A percentile compares a stretch with the other conserved stretches of the same genome.
These are phyloP conservation scores for Kondoa malvinella DNA, from an alignment of 768 basidiomycete genomes.

Conservation along the genomic window DNA sequence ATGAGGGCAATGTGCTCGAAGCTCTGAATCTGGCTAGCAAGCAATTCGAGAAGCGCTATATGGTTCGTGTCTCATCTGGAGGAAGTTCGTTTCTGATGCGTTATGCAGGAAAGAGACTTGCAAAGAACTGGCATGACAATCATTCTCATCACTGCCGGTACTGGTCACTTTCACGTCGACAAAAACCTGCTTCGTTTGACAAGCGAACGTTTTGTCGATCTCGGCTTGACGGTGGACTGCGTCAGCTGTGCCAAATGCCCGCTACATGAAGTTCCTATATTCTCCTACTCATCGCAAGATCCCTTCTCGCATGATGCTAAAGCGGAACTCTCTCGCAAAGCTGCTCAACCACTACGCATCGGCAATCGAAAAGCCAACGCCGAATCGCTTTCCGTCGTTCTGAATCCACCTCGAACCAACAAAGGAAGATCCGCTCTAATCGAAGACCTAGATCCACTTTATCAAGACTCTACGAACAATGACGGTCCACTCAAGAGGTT, in stretches of 20 bases:
- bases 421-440: neutral
- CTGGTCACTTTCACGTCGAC: conserved; percentile 80
- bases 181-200: conserved; percentile 79
- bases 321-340: neutral
- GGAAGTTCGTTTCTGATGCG: neutral
- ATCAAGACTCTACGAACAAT: conserved; percentile 26
- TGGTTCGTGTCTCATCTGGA: conserved; percentile 29
- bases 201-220: conserved; percentile 80
- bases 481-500: conserved; percentile 42
- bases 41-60: conserved; percentile 82
- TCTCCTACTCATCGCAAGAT: conserved; percentile 43
- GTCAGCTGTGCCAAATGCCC: conserved; percentile 80
- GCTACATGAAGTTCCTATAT: conserved; percentile 79
- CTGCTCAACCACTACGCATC: neutral
- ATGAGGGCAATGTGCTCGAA: conserved; percentile 89
- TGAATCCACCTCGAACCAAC: neutral
- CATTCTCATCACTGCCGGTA: conserved; percentile 77
- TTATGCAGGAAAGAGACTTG: conserved; percentile 54
- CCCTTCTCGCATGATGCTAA: neutral
- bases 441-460: conserved; percentile 27
- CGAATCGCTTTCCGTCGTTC: neutral
- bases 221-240: conserved; percentile 77
- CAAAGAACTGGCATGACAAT: conserved; percentile 71
- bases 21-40: conserved; percentile 83
- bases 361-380: neutral